Conservation (phyloP, 805 yeast species). For the Ogataea angusta region DNA sequence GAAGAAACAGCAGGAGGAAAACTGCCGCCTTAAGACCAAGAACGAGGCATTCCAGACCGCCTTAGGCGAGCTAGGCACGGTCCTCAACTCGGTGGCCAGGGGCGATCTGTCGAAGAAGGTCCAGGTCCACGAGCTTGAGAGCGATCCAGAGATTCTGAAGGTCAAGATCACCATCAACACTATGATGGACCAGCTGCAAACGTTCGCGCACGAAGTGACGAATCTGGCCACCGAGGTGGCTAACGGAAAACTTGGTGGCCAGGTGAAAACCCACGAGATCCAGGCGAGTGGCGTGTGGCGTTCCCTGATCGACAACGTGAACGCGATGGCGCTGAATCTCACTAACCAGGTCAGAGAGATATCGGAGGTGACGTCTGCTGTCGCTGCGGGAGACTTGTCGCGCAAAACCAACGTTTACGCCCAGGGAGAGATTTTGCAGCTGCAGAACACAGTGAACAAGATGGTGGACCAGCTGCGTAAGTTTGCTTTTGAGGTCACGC, state of each 20-base stretch:
- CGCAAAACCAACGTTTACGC: constrained; percentile 86
- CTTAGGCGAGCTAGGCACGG: constrained; percentile 76
- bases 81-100: constrained; percentile 83
- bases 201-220: constrained; percentile 78
- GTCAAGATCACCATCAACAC: constrained; percentile 80
- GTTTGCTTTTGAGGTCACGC: constrained; percentile 81
- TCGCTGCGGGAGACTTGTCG: constrained; percentile 81
- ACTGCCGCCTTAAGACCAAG: constrained; percentile 35
- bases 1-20: constrained; percentile 16
- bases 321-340: constrained; percentile 82
- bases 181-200: constrained; percentile 85
- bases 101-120: constrained; percentile 85
- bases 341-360: constrained; percentile 87
- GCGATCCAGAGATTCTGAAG: constrained; percentile 74
- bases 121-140: constrained; percentile 64
- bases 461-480: constrained; percentile 85
- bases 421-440: constrained; percentile 82
- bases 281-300: constrained; percentile 91
- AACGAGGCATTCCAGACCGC: constrained; percentile 72
- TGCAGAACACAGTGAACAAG: constrained; percentile 82
- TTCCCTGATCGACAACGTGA: constrained; percentile 77
- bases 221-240: constrained; percentile 89
- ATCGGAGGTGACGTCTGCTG: constrained; percentile 86
- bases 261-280: constrained; percentile 60
- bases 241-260: constrained; percentile 87